Conservation (phyloP, 2,329 filamentous ascomycete genomes). For the Colletotrichum melonis region DNA sequence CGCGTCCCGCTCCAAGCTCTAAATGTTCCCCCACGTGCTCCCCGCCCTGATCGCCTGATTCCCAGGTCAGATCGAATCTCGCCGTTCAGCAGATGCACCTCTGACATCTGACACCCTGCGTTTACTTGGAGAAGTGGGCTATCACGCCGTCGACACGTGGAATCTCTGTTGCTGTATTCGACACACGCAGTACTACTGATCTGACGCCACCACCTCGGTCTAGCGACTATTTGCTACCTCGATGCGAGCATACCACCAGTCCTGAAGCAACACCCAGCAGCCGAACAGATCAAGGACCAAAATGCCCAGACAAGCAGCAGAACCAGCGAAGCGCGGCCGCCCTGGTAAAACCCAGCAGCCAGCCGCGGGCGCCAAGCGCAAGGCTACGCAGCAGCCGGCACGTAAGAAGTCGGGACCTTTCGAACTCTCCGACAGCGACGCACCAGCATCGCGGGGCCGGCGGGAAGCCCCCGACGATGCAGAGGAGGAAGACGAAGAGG, state of each 20-base stretch:
- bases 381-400: slow-evolving; percentile 41
- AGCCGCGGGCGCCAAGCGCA: slow-evolving; percentile 17
- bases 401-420: slow-evolving; percentile 44
- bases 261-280: not conserved
- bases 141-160: not conserved
- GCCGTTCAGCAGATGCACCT: slow-evolving; percentile 18
- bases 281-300: slow-evolving; percentile 41
- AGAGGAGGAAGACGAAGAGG: slow-evolving; percentile 37
- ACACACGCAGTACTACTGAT: not conserved
- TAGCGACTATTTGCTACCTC: not conserved
- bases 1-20: slow-evolving; percentile 23
- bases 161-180: not conserved
- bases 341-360: slow-evolving; percentile 38
- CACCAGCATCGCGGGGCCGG: slow-evolving; percentile 1
- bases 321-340: slow-evolving; percentile 49
- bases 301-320: slow-evolving; percentile 55
- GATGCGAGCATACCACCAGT: not conserved
- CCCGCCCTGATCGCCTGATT: slow-evolving; percentile 34
- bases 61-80: slow-evolving; percentile 30
- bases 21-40: slow-evolving; percentile 23
- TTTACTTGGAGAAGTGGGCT: not conserved
- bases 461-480: slow-evolving; percentile 40
- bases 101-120: slow-evolving; percentile 7
- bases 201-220: not conserved
- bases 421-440: slow-evolving; percentile 47